Evolutionary conservation across 2,329 filamentous ascomycete genomes (phyloP).

Genomic region (Alternaria infectoria): DNA sequence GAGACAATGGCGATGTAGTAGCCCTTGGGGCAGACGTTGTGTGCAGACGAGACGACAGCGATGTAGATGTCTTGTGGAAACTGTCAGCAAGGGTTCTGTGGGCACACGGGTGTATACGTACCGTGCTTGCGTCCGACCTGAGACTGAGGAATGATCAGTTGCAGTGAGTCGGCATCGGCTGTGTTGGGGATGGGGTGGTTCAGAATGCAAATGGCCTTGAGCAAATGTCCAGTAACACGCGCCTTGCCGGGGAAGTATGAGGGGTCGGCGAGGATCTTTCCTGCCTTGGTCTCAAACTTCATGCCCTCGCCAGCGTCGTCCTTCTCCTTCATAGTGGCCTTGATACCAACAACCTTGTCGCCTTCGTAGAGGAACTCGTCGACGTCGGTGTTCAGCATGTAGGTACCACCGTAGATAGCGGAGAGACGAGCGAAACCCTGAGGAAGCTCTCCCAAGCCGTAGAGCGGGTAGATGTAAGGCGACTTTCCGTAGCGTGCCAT

Average conservation of each 20-base stretch:
- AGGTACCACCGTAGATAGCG: slow-evolving; percentile 97
- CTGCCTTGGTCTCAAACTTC: slow-evolving; percentile 95
- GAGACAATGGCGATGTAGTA: slow-evolving; percentile 99
- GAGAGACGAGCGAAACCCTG: slow-evolving; percentile 97
- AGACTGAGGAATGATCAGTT: slow-evolving; percentile 97
- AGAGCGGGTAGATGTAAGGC: slow-evolving; percentile 98
- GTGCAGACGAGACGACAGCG: slow-evolving; percentile 90
- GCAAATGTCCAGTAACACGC: slow-evolving; percentile 83
- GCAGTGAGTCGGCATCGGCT: slow-evolving; percentile 84
- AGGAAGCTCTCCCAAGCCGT: slow-evolving; percentile 94
- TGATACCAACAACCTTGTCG: slow-evolving; percentile 90
- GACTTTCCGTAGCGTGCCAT: slow-evolving; percentile 98
- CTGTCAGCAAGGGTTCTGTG: slow-evolving; percentile 10
- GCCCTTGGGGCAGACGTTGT: slow-evolving; percentile 98
- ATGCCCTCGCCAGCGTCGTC: slow-evolving; percentile 76
- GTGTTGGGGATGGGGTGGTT: slow-evolving; percentile 94
- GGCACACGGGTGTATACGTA: slow-evolving; percentile 52
- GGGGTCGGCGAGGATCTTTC: slow-evolving; percentile 94
- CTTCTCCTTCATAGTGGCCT: slow-evolving; percentile 91
- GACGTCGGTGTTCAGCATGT: slow-evolving; percentile 97
- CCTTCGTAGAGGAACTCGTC: slow-evolving; percentile 88
- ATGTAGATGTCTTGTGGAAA: slow-evolving; percentile 84
- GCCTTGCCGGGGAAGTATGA: slow-evolving; percentile 95
- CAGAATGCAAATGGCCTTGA: slow-evolving; percentile 96
- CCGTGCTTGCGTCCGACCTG: slow-evolving; percentile 97